phyloP scores from a whole-genome alignment of 768 basidiomycete species.

The Termitomyces sp. region DNA sequence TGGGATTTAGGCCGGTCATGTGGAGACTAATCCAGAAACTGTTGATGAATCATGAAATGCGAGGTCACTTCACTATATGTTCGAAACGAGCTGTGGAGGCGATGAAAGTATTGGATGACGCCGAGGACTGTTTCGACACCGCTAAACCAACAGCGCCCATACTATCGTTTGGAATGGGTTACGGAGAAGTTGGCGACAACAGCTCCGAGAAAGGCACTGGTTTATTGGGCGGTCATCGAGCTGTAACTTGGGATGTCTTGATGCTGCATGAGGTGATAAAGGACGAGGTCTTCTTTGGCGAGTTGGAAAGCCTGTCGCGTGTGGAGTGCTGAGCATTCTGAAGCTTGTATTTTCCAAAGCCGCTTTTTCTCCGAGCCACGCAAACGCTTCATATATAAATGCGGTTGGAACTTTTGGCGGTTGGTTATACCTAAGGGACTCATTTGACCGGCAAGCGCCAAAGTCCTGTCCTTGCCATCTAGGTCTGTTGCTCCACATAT shows the following conservation, averaged over 20 bases:
- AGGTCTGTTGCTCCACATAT: too few relatives aligned
- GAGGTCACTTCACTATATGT: constrained; percentile 46
- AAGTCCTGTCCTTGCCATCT: too few relatives aligned
- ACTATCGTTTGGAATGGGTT: constrained; percentile 82
- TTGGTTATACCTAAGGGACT: too few relatives aligned
- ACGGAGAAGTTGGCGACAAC: constrained; percentile 65
- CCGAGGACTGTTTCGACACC: constrained; percentile 67
- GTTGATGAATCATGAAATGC: constrained; percentile 45
- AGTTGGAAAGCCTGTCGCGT: constrained; percentile 74
- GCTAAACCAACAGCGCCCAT: constrained; percentile 53
- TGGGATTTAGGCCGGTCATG: constrained; percentile 69
- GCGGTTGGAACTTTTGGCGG: background rate
- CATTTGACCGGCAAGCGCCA: too few relatives aligned
- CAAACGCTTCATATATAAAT: constrained; percentile 17
- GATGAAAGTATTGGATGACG: constrained; percentile 74
- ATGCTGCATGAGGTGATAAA: constrained; percentile 55
- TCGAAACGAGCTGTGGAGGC: constrained; percentile 69
- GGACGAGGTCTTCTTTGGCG: constrained; percentile 69
- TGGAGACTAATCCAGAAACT: constrained; percentile 67
- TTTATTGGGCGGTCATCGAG: constrained; percentile 65
- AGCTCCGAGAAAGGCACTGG: constrained; percentile 69
- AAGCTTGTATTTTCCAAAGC: background rate
- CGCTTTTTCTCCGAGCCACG: background rate
- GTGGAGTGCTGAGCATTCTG: constrained; percentile 53
- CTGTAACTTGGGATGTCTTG: constrained; percentile 66